Evolutionary conservation across 805 yeast genomes (phyloP), one percentile per base, ranked within the genome.

Genomic region (Grigorovia jiainica): DNA sequence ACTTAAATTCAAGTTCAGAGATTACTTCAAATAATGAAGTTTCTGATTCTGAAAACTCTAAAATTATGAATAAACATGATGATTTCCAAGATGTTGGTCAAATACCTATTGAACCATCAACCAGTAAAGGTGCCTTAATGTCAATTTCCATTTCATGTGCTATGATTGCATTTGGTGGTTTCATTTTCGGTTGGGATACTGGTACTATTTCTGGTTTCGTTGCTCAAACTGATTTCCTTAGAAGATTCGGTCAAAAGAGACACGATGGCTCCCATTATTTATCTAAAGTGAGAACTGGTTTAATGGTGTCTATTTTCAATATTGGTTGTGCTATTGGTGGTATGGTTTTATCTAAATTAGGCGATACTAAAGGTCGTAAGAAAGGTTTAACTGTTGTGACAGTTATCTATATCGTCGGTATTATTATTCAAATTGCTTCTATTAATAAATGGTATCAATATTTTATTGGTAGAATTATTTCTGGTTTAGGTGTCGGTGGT

Each of bases 401-500:
- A 75, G 60, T 71, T 37, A 70, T 81, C 39, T 81, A 80, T 61
- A 73, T 79, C 45, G 72, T 80, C 38, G 89, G 87, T 54, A 75
- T 79, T 43, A 59, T 78, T 39, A 73, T 82, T 46, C 87, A 80
- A 64, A 81, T 82, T 43, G 70, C 86, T 16, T 59, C 67, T 9
- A 42, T 47, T 31, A 47, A 61, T 48, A 67, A 71, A 43, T 82
- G 87, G 87, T 79, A 77, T 61, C 87, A 81, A 64, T 74, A 75
- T 54, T 74, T 78, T 52, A 71, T 81, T 50, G 89, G 87, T 37
- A 72, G 89, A 65, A 73, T 57, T 39, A 52, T 71, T 70, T 75
- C 86, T 29, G 95, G 95, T 43, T 50, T 82, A n/a, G 85, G 85
- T 43, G 86, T 84, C 44, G 95, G 95, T 50, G 76, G 78, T 44